Conservation (phyloP, 139 green algal species). For the Haematococcus lacustris region DNA sequence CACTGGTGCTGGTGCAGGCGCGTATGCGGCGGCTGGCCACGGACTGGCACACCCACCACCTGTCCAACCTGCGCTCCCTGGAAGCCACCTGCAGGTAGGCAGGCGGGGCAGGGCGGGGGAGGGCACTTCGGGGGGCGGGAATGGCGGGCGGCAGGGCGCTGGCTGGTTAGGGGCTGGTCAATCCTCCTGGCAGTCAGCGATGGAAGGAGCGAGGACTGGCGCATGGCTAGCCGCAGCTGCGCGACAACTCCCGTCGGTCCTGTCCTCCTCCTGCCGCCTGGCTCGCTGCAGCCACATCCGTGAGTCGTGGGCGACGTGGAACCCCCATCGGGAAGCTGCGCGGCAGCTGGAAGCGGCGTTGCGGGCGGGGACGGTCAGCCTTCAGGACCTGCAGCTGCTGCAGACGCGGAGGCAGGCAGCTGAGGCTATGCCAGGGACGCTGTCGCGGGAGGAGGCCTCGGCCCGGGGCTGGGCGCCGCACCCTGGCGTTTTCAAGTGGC, state of each 20-base stretch:
- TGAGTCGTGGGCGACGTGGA: slow-evolving; percentile 44
- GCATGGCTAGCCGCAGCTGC: background rate
- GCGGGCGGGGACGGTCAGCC: slow-evolving; percentile 14
- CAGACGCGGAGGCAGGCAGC: background rate
- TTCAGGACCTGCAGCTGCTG: slow-evolving; percentile 5
- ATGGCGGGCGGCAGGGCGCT: background rate
- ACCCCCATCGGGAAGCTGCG: slow-evolving; percentile 37
- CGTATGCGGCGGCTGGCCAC: background rate
- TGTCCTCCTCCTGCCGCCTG: no score
- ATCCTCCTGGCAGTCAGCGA: background rate
- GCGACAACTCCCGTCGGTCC: no score
- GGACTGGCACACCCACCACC: slow-evolving; percentile 22
- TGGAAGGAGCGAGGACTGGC: background rate
- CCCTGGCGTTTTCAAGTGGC: slow-evolving; percentile 46
- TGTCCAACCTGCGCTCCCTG: background rate
- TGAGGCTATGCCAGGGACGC: slow-evolving; percentile 17
- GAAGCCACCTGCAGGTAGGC: background rate
- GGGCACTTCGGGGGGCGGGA: background rate
- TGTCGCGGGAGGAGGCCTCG: slow-evolving; percentile 15
- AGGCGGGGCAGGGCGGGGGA: no score
- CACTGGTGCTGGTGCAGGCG: no score
- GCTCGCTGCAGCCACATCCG: no score
- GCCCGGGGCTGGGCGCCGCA: slow-evolving; percentile 42
- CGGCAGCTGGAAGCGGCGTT: slow-evolving; percentile 25
- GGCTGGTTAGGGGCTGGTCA: background rate